Evolutionary conservation across 441 rosid genomes (phyloP), one percentile per base, ranked within the genome.

Genomic region (Croton setiger): DNA sequence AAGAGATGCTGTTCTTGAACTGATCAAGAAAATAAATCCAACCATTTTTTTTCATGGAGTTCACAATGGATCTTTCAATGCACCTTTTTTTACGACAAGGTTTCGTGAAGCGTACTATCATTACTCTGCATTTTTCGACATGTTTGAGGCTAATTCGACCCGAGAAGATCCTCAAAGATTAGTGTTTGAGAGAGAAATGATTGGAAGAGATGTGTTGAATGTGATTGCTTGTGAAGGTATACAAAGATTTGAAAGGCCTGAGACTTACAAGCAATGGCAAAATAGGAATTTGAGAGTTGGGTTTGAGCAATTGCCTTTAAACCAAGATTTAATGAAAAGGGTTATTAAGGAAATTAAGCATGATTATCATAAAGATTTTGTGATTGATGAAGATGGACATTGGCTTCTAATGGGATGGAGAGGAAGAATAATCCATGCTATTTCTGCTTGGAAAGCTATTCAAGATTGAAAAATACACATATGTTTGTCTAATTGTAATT

Each of bases 321-420:
- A 87, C 12, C 74, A 77, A 18, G 72, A 57, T 9, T 71, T 89
- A 4, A 70, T 89, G 78, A 77, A 76, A 68, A 81, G 73, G 48
- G 70, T 85, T n/a, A n/a, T n/a, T n/a, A 71, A 79, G 60, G 44
- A 75, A 63, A 43, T 73, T 72, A 76, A 75, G 72, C 51, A 14
- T 9, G 33, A 66, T 10, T 83, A 81, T 70, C 75, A 76, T 55
- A 67, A 69, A 11, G 85, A 87, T 63, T 85, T 87, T 54, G 76
- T 74, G 61, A 67, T 85, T 44, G 87, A 82, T 78, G 80, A 72
- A 75, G 92, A 92, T 80, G 75, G 86, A 4, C 33, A 74, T 7
- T 92, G 98, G 98, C 72, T 92, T 79, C 79, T 88, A 70, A 91
- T 84, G 63, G 98, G 96, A 33, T 92, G 96, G 96, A 92, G 85